These are phyloP conservation scores for Pyrrhoderma noxium DNA, from an alignment of 1,284 basidiomycete genomes.

Conservation along the genomic window DNA sequence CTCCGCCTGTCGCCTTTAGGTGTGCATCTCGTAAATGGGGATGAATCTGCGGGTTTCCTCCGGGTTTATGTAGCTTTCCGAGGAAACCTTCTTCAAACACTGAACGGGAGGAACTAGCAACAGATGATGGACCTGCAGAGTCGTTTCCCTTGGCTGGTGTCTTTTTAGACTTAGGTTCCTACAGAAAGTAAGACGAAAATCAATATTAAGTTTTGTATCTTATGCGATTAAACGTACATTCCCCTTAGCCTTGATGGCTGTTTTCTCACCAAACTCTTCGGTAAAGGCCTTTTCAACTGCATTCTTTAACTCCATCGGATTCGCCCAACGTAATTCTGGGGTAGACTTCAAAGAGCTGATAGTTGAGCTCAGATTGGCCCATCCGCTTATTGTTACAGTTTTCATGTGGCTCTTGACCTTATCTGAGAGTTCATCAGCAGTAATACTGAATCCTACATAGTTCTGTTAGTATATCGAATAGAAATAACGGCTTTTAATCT, in stretches of 20 bases:
- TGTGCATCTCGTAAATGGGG: conserved; percentile 77
- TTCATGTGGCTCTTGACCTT: conserved; percentile 58
- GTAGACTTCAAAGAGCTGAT: conserved; percentile 67
- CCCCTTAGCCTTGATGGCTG: conserved; percentile 56
- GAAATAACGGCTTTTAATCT: background rate
- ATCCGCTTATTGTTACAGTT: conserved; percentile 52
- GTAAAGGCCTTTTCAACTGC: conserved; percentile 76
- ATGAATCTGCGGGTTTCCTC: conserved; percentile 87
- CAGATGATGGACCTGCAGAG: conserved; percentile 23
- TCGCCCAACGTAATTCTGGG: conserved; percentile 83
- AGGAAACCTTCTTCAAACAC: conserved; percentile 97
- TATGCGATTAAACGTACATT: conserved; percentile 45
- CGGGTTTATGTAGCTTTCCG: conserved; percentile 88
- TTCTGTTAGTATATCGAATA: background rate
- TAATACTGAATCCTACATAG: conserved; percentile 72
- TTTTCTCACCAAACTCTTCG: conserved; percentile 75
- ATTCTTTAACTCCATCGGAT: conserved; percentile 83
- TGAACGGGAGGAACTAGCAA: conserved; percentile 44
- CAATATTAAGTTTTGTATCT: background rate
- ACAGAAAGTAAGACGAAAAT: background rate
- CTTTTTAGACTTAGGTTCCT: conserved; percentile 41
- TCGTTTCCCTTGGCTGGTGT: conserved; percentile 27
- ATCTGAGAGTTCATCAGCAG: conserved; percentile 51
- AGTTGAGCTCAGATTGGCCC: conserved; percentile 66
- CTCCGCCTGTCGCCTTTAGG: conserved; percentile 72